Evolutionary conservation across 768 basidiomycete species (phyloP).

Genomic region (Calocybe cyanea): DNA sequence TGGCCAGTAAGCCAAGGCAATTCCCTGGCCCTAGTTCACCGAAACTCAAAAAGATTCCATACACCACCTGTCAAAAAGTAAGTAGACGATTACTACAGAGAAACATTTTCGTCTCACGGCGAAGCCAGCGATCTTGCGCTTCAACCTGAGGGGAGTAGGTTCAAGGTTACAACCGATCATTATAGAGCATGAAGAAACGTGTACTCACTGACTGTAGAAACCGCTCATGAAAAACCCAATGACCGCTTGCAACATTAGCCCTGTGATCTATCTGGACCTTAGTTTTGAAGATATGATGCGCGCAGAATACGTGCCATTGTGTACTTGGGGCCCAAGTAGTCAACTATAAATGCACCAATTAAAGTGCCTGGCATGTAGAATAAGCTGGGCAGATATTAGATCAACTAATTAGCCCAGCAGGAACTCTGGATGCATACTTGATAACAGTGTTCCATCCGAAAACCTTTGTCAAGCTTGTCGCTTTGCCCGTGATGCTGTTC

Average conservation of each 20-base stretch:
- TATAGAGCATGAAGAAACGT: background rate
- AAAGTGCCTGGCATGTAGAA: conserved; percentile 52
- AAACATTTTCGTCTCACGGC: conserved; percentile 42
- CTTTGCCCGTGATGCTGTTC: conserved; percentile 54
- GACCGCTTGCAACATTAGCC: conserved; percentile 63
- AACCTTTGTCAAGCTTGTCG: conserved; percentile 49
- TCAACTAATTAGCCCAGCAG: background rate
- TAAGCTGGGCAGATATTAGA: conserved; percentile 20
- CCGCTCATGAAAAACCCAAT: conserved; percentile 92
- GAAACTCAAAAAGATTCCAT: conserved; percentile 87
- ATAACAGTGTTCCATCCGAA: conserved; percentile 87
- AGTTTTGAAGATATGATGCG: background rate
- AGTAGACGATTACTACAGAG: conserved; percentile 2
- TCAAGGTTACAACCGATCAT: conserved; percentile 4
- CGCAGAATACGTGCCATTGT: conserved; percentile 52
- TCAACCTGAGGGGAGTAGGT: conserved; percentile 37
- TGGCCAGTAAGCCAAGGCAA: conserved; percentile 78
- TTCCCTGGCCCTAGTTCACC: conserved; percentile 92
- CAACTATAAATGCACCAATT: conserved; percentile 71
- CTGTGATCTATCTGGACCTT: conserved; percentile 46
- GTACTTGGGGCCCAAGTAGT: conserved; percentile 70
- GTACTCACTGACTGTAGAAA: conserved; percentile 50
- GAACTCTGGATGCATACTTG: conserved; percentile 45
- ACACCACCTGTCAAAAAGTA: conserved; percentile 54
- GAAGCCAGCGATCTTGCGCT: conserved; percentile 66